These are phyloP conservation scores for Kentomonas sorsogonicus DNA, from an alignment of 208 protist genomes.

Conservation along the genomic window DNA sequence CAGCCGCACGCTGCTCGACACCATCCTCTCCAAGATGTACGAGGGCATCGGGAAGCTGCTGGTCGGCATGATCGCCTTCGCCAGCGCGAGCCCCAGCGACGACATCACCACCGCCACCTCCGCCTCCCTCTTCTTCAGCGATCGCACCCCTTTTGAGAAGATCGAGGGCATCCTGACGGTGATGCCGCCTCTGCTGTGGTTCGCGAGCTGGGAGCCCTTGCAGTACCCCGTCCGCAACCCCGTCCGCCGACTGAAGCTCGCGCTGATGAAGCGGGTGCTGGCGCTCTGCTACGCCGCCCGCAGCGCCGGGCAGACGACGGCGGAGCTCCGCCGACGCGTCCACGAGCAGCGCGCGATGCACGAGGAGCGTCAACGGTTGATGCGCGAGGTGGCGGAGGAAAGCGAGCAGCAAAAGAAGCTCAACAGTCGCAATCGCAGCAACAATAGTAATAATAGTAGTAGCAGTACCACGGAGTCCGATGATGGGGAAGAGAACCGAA, in stretches of 20 bases:
- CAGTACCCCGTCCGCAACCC: constrained; percentile 35
- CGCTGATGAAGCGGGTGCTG: constrained; percentile 31
- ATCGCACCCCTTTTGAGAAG: constrained; percentile 22
- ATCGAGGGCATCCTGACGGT: constrained; percentile 22
- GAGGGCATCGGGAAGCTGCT: constrained; percentile 21
- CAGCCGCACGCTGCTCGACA: constrained; percentile 20
- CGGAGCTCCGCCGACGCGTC: constrained; percentile 13
- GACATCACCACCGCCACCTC: constrained; percentile 26
- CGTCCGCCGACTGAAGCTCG: constrained; percentile 36
- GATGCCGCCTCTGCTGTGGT: constrained; percentile 35
- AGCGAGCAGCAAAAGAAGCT: not conserved
- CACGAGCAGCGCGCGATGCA: constrained; percentile 25
- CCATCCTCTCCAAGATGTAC: constrained; percentile 22
- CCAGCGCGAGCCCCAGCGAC: constrained; percentile 22
- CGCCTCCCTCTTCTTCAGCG: constrained; percentile 27
- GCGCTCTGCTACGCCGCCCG: constrained; percentile 37
- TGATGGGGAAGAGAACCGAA: not conserved
- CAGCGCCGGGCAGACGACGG: constrained; percentile 21
- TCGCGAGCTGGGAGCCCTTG: constrained; percentile 32
- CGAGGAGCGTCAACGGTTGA: constrained; percentile 13
- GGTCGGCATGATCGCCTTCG: constrained; percentile 25
- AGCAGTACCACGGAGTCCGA: not conserved
- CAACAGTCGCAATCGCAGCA: not conserved
- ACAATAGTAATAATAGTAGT: not conserved
- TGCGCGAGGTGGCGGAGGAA: not conserved